phyloP scores from a whole-genome alignment of 495 filamentous ascomycete species.

The Cairneyella variabilis region DNA sequence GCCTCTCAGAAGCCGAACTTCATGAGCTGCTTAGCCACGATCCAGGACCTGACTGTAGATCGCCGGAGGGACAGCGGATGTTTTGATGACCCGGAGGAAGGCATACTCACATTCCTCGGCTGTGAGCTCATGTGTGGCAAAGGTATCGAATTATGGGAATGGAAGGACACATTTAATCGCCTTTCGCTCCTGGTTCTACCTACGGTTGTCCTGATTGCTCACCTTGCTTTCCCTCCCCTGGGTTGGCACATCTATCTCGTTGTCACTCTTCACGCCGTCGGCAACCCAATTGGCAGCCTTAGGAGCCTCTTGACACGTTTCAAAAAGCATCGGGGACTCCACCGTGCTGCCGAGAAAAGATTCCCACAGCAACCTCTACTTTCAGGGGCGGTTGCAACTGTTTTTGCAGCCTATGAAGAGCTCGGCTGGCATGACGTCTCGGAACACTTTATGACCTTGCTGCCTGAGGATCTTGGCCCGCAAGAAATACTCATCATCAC shows the following conservation, averaged over 20 bases:
- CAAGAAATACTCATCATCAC: slow-evolving; percentile 17
- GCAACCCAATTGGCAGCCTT: slow-evolving; percentile 23
- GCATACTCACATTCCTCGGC: slow-evolving; percentile 11
- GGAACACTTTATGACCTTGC: background rate
- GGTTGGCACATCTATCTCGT: slow-evolving; percentile 5
- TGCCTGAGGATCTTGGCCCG: no score
- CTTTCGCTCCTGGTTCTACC: slow-evolving; percentile 21
- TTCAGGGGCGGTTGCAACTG: slow-evolving; percentile 7
- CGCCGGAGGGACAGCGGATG: slow-evolving; percentile 1
- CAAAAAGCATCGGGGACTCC: slow-evolving; percentile 5
- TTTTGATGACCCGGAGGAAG: slow-evolving; percentile 8
- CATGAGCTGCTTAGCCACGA: background rate
- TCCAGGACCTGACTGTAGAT: background rate
- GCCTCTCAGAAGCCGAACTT: background rate
- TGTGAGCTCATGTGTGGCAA: slow-evolving; percentile 19
- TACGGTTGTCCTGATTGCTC: slow-evolving; percentile 16
- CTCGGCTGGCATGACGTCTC: slow-evolving; percentile 10
- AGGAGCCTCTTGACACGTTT: slow-evolving; percentile 21
- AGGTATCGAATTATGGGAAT: slow-evolving; percentile 20
- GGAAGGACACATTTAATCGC: slow-evolving; percentile 18
- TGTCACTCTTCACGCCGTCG: slow-evolving; percentile 16
- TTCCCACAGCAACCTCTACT: background rate
- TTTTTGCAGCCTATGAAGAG: slow-evolving; percentile 1
- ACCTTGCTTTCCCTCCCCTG: slow-evolving; percentile 19
- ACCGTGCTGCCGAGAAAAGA: background rate